These are phyloP conservation scores for Ulmus americana DNA, from an alignment of 331 rosid species.

Conservation along the genomic window DNA sequence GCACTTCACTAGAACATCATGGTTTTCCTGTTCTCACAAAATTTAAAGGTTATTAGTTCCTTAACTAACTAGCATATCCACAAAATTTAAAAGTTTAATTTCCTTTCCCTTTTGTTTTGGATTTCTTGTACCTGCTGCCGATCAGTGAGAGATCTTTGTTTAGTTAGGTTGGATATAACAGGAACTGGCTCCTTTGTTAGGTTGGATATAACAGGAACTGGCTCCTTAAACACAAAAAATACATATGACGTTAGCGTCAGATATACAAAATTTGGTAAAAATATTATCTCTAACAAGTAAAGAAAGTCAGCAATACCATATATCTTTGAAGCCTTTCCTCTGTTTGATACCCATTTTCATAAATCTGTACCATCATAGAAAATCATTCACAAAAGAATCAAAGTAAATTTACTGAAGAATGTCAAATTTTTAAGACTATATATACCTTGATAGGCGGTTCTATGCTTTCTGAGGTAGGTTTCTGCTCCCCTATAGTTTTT, in stretches of 20 bases:
- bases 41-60: constrained; percentile 3
- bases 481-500: constrained; percentile 34
- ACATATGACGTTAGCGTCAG: background rate
- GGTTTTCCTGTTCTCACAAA: constrained; percentile 57
- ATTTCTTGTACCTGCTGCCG: constrained; percentile 61
- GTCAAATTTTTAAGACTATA: constrained; percentile 1
- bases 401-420: constrained; percentile 7
- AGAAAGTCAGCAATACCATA: constrained; percentile 37
- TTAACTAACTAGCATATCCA: background rate
- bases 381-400: constrained; percentile 17
- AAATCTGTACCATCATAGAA: constrained; percentile 36
- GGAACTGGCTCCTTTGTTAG: constrained; percentile 58
- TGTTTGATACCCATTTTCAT: constrained; percentile 44
- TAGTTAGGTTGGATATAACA: constrained; percentile 38
- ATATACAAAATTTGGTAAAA: background rate
- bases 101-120: background rate
- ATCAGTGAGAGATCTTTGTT: constrained; percentile 73
- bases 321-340: constrained; percentile 43
- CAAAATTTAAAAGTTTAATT: background rate
- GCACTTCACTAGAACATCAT: constrained; percentile 74
- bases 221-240: constrained; percentile 40
- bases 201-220: constrained; percentile 32
- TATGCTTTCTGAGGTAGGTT: constrained; percentile 26
- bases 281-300: background rate
- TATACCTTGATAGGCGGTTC: constrained; percentile 43